These are phyloP conservation scores for Xerophyta viscosa DNA, from an alignment of 106 monocot genomes.

Conservation along the genomic window DNA sequence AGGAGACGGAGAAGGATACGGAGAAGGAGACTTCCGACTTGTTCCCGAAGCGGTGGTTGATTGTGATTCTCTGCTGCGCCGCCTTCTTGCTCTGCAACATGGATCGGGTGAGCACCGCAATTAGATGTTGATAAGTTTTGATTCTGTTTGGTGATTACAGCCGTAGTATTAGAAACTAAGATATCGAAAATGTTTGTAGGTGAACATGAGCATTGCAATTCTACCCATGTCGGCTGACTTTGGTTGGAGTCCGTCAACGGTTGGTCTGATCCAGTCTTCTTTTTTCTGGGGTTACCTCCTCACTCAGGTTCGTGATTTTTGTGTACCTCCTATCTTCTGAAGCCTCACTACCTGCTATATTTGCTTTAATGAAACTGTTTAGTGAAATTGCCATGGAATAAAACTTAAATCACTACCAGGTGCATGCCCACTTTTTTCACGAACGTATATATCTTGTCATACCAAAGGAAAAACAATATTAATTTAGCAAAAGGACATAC, in stretches of 20 bases:
- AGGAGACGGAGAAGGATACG: neutral
- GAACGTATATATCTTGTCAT: no score
- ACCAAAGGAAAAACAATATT: no score
- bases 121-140: no score
- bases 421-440: no score
- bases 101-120: conserved; percentile 47
- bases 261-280: conserved; percentile 87
- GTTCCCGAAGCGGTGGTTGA: conserved; percentile 81
- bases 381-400: no score
- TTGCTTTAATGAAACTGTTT: neutral
- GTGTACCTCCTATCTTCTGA: neutral
- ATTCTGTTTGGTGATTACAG: no score
- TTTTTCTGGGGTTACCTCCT: conserved; percentile 98
- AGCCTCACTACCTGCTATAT: neutral
- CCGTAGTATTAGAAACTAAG: no score
- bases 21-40: conserved; percentile 10
- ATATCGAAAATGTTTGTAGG: conserved; percentile 35
- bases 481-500: no score
- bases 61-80: conserved; percentile 80
- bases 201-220: conserved; percentile 96
- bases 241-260: conserved; percentile 70
- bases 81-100: conserved; percentile 95
- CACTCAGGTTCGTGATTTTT: conserved; percentile 50
- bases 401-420: no score
- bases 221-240: conserved; percentile 91